These are phyloP conservation scores for Ophiosphaerella narmari DNA, from an alignment of 2,329 filamentous ascomycete genomes.

Conservation along the genomic window DNA sequence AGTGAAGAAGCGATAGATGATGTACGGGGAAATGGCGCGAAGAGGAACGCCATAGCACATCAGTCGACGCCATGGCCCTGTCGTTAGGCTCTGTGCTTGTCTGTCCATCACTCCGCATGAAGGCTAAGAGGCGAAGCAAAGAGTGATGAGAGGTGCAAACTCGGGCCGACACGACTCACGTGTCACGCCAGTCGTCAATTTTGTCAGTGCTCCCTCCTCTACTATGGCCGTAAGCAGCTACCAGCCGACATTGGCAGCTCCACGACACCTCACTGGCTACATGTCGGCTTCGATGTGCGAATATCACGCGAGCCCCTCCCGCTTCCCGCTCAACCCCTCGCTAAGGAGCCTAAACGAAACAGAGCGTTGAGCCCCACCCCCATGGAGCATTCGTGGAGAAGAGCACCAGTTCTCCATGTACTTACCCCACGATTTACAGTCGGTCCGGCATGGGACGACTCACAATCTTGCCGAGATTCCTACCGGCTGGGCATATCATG, in stretches of 20 bases:
- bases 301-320: slow-evolving; percentile 1
- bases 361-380: slow-evolving; percentile 7
- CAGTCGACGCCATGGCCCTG: slow-evolving; percentile 13
- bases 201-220: slow-evolving; percentile 1
- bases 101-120: slow-evolving; percentile 7
- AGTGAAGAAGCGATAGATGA: slow-evolving; percentile 19
- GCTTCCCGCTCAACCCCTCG: slow-evolving; percentile 13
- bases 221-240: not conserved
- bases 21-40: slow-evolving; percentile 30
- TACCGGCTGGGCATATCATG: slow-evolving; percentile 1
- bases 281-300: slow-evolving; percentile 15
- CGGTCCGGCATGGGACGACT: slow-evolving; percentile 22
- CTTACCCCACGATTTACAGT: not conserved
- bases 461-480: slow-evolving; percentile 13
- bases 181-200: not conserved
- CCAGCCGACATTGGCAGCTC: not conserved
- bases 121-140: not conserved
- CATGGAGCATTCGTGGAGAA: slow-evolving; percentile 9
- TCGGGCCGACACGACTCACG: slow-evolving; percentile 18
- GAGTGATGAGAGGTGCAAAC: slow-evolving; percentile 11
- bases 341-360: slow-evolving; percentile 4
- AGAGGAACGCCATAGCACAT: slow-evolving; percentile 21
- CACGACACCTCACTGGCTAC: slow-evolving; percentile 16
- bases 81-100: slow-evolving; percentile 9
- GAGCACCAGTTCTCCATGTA: not conserved